A percentile compares a stretch with the other conserved stretches of the same genome.
These are phyloP conservation scores for Stagonosporopsis chrysanthemi DNA, from an alignment of 2,329 filamentous ascomycete species.

Conservation along the genomic window DNA sequence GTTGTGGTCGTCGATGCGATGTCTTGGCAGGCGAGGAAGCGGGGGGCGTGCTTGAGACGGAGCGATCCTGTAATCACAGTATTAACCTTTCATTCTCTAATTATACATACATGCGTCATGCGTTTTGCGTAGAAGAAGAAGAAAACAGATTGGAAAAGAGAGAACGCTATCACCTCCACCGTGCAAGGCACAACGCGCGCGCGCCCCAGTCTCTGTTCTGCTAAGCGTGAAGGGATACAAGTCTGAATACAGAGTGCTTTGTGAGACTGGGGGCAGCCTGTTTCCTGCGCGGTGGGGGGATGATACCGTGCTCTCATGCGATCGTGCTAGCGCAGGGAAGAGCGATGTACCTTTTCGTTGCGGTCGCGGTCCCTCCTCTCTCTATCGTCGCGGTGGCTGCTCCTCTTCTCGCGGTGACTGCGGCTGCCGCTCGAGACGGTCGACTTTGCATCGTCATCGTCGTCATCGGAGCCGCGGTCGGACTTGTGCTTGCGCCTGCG, in stretches of 20 bases:
- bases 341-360: constrained; percentile 49
- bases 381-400: constrained; percentile 47
- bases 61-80: constrained; percentile 42
- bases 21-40: constrained; percentile 32
- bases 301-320: constrained; percentile 24
- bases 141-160: neutral
- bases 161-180: constrained; percentile 25
- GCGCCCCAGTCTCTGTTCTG: neutral
- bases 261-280: neutral
- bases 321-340: constrained; percentile 37
- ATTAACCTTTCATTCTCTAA: constrained; percentile 43
- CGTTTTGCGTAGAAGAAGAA: no score
- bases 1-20: constrained; percentile 27
- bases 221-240: constrained; percentile 7
- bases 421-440: constrained; percentile 45
- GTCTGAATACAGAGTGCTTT: neutral
- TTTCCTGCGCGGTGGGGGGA: constrained; percentile 1
- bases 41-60: constrained; percentile 34
- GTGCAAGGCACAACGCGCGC: neutral
- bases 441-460: constrained; percentile 48
- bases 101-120: constrained; percentile 31
- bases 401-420: constrained; percentile 52
- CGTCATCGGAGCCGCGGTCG: constrained; percentile 50
- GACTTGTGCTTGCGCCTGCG: constrained; percentile 55
- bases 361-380: constrained; percentile 39